phyloP scores from a whole-genome alignment of 192 early-diverging fungal genomes.

The Coemansia reversa region DNA sequence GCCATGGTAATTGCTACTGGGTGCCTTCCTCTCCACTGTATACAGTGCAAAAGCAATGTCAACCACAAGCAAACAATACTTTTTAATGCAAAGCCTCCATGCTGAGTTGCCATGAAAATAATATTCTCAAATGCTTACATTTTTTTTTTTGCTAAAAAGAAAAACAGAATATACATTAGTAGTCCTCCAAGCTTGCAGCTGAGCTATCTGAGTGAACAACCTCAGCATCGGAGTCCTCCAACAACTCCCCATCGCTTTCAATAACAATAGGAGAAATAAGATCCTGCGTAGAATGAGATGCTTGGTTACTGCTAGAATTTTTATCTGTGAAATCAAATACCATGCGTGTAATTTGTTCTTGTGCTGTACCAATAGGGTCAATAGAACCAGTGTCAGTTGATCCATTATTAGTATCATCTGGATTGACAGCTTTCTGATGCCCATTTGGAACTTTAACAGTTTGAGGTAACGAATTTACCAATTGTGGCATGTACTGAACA shows the following conservation, averaged over 20 bases:
- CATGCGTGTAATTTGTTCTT: constrained; percentile 26
- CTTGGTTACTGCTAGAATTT: background rate
- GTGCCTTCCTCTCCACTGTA: no score
- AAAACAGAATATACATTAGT: background rate
- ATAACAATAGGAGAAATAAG: background rate
- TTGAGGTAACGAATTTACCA: constrained; percentile 19
- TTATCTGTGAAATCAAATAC: constrained; percentile 27
- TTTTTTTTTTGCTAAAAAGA: no score
- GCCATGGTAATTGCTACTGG: no score
- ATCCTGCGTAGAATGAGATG: background rate
- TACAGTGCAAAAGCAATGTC: no score
- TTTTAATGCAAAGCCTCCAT: no score
- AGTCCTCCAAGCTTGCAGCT: background rate
- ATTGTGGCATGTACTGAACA: constrained; percentile 38
- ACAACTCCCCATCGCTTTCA: background rate
- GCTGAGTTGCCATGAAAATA: no score
- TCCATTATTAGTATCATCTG: background rate
- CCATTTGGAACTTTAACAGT: background rate
- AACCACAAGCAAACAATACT: no score
- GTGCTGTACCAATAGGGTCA: constrained; percentile 2
- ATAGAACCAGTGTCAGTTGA: background rate
- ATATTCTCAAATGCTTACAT: no score
- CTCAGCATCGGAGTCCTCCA: background rate
- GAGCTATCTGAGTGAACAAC: background rate
- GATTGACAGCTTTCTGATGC: background rate